These are phyloP conservation scores for Candida glucosophila DNA, from an alignment of 1,139 yeast genomes.

Conservation along the genomic window DNA sequence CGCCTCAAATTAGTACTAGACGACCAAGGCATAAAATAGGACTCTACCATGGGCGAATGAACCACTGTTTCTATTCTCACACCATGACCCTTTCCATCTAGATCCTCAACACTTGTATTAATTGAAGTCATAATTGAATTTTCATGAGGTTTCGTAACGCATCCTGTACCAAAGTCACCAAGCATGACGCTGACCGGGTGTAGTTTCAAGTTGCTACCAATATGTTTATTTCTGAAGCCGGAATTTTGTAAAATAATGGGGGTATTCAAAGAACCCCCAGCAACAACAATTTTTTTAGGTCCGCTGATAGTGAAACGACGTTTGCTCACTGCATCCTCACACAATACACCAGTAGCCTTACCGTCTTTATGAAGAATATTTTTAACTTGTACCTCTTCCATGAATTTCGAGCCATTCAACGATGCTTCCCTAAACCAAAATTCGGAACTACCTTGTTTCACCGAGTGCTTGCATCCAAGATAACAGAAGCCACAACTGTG, in stretches of 20 bases:
- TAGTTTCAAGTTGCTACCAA: slow-evolving; percentile 45
- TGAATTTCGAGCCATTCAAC: slow-evolving; percentile 38
- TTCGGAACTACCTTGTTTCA: slow-evolving; percentile 45
- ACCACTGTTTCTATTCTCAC: slow-evolving; percentile 46
- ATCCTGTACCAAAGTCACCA: slow-evolving; percentile 35
- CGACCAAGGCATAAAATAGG: slow-evolving; percentile 38
- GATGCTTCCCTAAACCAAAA: slow-evolving; percentile 49
- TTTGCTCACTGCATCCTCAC: slow-evolving; percentile 23
- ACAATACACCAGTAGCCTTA: slow-evolving; percentile 36
- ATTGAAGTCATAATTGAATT: slow-evolving; percentile 47
- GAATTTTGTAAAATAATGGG: slow-evolving; percentile 44
- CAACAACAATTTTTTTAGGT: slow-evolving; percentile 38
- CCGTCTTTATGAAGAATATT: slow-evolving; percentile 32
- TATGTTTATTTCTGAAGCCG: slow-evolving; percentile 44
- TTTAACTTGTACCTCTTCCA: slow-evolving; percentile 40
- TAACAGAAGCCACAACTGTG: slow-evolving; percentile 48
- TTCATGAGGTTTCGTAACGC: slow-evolving; percentile 26
- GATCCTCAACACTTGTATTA: slow-evolving; percentile 39
- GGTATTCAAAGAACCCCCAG: slow-evolving; percentile 46
- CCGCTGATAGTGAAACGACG: slow-evolving; percentile 29
- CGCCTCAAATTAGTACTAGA: slow-evolving; percentile 26
- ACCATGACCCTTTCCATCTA: slow-evolving; percentile 52
- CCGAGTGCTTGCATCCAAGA: slow-evolving; percentile 47
- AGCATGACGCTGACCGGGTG: slow-evolving; percentile 41
- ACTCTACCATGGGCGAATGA: slow-evolving; percentile 37